These are phyloP conservation scores for Macadamia tetraphylla DNA, from an alignment of 164 flowering plant species.

Conservation along the genomic window DNA sequence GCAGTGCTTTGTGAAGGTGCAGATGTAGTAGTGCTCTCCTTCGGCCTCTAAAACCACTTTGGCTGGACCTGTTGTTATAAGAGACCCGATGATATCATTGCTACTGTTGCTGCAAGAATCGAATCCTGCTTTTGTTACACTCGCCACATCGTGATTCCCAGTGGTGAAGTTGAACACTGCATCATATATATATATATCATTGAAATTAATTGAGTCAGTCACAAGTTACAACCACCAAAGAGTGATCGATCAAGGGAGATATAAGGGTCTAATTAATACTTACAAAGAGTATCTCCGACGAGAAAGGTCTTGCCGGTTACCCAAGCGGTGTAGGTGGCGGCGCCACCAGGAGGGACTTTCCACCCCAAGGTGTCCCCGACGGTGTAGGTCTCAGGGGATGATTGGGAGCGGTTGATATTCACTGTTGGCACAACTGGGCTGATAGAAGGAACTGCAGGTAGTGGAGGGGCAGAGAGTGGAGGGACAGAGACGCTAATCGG, in stretches of 20 bases:
- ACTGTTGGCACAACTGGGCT: too few species aligned
- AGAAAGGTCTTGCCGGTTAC: conserved; percentile 10
- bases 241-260: too few species aligned
- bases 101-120: conserved; percentile 30
- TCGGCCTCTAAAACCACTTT: conserved; percentile 24
- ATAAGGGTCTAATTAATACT: too few species aligned
- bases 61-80: conserved; percentile 28
- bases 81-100: conserved; percentile 12
- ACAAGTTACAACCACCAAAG: too few species aligned
- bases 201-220: too few species aligned
- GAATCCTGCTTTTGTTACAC: conserved; percentile 31
- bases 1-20: conserved; percentile 39
- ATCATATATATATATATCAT: not conserved
- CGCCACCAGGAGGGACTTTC: not conserved
- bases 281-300: conserved; percentile 24
- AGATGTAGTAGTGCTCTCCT: conserved; percentile 42
- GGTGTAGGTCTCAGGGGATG: not conserved
- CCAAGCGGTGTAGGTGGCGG: conserved; percentile 13
- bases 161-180: conserved; percentile 43
- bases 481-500: too few species aligned
- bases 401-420: not conserved
- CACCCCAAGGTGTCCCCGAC: conserved; percentile 23
- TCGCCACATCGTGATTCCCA: conserved; percentile 23
- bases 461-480: too few species aligned
- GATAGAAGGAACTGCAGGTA: too few species aligned